Conservation (phyloP, 352 stramenopile species). For the Phytophthora pisi region DNA sequence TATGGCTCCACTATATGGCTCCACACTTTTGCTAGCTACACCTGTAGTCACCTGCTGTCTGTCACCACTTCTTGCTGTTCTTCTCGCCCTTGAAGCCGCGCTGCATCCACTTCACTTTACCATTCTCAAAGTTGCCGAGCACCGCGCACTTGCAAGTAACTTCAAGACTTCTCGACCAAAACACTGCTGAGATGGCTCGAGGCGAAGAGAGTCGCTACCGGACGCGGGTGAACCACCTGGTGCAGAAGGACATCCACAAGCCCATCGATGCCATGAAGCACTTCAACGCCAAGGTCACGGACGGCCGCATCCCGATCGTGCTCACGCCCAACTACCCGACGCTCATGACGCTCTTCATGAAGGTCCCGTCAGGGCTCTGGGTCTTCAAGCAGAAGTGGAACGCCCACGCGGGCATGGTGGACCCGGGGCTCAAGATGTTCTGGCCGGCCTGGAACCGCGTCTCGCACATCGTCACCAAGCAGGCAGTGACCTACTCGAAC, state of each 20-base stretch:
- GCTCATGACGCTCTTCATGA: conserved; percentile 58
- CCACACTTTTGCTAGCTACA: conserved; percentile 10
- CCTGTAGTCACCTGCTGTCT: background rate
- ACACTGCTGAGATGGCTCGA: background rate
- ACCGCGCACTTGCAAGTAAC: background rate
- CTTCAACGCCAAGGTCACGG: conserved; percentile 61
- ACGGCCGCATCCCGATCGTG: conserved; percentile 71
- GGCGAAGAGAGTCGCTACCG: conserved; percentile 27
- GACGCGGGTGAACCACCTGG: conserved; percentile 45
- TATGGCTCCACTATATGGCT: conserved; percentile 15
- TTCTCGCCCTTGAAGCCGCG: background rate
- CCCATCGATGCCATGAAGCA: conserved; percentile 56
- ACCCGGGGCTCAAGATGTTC: conserved; percentile 78
- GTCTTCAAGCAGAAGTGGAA: conserved; percentile 90
- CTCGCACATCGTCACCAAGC: conserved; percentile 89
- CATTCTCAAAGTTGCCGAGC: conserved; percentile 19
- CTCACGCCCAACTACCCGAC: conserved; percentile 61
- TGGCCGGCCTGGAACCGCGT: conserved; percentile 83
- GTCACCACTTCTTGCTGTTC: background rate
- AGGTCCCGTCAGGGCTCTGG: conserved; percentile 73
- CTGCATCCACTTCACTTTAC: background rate
- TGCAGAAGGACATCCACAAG: conserved; percentile 62
- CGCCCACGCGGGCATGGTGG: conserved; percentile 76
- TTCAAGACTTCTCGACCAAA: background rate
- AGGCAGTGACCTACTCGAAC: conserved; percentile 84